Percentiles rank a stretch among this genome's conserved stretches.
These are phyloP conservation scores for Astrocystis sublimbata DNA, from an alignment of 495 filamentous ascomycete genomes.

Conservation along the genomic window DNA sequence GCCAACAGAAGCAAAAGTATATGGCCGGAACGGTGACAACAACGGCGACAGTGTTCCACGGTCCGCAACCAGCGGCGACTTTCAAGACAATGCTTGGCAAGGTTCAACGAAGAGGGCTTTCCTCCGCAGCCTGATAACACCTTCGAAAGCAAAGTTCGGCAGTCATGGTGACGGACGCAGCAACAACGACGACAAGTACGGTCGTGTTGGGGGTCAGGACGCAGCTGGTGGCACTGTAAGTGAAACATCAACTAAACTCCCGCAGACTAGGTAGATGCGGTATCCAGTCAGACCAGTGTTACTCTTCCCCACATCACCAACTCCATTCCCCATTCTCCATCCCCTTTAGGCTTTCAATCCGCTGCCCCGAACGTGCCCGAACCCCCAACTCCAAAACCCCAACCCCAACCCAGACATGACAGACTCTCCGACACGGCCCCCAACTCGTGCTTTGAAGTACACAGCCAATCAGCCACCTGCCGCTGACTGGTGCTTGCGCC, in stretches of 20 bases:
- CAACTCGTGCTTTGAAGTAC: conserved; percentile 1
- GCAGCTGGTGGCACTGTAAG: conserved; percentile 10
- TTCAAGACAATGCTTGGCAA: not conserved
- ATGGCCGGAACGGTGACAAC: not conserved
- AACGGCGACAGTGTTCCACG: not conserved
- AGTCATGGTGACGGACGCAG: not conserved
- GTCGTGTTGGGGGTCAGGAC: conserved; percentile 4
- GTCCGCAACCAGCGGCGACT: not conserved
- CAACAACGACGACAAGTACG: not conserved
- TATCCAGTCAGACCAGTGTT: no score
- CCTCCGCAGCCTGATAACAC: conserved; percentile 14
- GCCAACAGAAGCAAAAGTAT: conserved; percentile 16
- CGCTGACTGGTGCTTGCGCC: conserved; percentile 2
- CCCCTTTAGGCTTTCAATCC: no score
- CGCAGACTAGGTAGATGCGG: not conserved
- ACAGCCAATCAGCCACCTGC: conserved; percentile 9
- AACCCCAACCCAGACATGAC: not conserved
- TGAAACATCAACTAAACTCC: not conserved
- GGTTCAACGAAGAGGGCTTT: conserved; percentile 15
- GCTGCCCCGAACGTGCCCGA: not conserved
- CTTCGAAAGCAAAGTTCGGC: conserved; percentile 12
- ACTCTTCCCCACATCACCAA: conserved; percentile 3
- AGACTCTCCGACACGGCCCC: not conserved
- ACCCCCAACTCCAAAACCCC: conserved; percentile 7
- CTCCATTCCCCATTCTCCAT: not conserved